Conservation (phyloP, 2,329 filamentous ascomycete genomes). For the Aureobasidium sp. region DNA sequence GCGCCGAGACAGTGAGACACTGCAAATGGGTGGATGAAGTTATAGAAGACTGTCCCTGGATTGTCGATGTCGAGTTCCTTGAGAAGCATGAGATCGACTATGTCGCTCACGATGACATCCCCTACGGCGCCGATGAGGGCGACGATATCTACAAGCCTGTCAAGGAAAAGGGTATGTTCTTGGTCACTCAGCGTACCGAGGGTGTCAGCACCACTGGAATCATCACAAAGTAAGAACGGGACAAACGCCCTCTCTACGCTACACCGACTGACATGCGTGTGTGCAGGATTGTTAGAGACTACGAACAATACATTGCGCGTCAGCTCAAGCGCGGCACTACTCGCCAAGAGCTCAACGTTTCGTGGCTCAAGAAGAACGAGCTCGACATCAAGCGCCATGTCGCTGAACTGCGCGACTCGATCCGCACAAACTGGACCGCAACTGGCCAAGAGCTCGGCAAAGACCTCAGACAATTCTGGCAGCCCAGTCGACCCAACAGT, state of each 20-base stretch:
- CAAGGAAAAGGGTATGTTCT: slow-evolving; percentile 88
- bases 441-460: slow-evolving; percentile 90
- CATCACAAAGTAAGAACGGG: slow-evolving; percentile 72
- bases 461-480: slow-evolving; percentile 90
- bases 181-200: slow-evolving; percentile 94
- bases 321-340: slow-evolving; percentile 94
- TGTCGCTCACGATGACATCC: slow-evolving; percentile 93
- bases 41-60: slow-evolving; percentile 95
- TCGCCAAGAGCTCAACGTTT: slow-evolving; percentile 93
- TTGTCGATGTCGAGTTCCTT: slow-evolving; percentile 78
- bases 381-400: slow-evolving; percentile 95
- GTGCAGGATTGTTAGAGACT: slow-evolving; percentile 87
- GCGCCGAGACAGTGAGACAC: slow-evolving; percentile 88
- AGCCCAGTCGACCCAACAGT: slow-evolving; percentile 70
- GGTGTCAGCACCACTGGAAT: slow-evolving; percentile 97
- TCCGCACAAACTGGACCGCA: slow-evolving; percentile 89
- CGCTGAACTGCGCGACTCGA: slow-evolving; percentile 84
- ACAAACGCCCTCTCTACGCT: background rate
- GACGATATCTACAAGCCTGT: slow-evolving; percentile 97
- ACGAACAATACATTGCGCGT: slow-evolving; percentile 94
- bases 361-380: slow-evolving; percentile 99
- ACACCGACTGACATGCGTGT: background rate
- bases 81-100: slow-evolving; percentile 92
- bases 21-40: slow-evolving; percentile 99
- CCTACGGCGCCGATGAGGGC: slow-evolving; percentile 88